Conservation (phyloP, 2,329 filamentous ascomycete species). For the Colletotrichum brevisporum region DNA sequence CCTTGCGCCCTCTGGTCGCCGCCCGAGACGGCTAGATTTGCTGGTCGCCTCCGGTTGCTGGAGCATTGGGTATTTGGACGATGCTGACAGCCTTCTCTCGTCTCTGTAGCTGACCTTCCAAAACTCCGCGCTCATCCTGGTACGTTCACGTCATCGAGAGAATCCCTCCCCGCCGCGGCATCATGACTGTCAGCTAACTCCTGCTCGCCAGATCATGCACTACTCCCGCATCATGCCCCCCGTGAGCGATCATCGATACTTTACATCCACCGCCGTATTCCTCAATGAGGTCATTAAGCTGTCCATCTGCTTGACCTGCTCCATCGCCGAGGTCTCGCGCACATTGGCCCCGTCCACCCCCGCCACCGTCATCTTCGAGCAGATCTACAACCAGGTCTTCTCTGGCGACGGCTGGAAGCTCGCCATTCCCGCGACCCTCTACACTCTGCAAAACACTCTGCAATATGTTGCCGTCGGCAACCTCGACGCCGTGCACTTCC, state of each 20-base stretch:
- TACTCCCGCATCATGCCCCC: slow-evolving; percentile 96
- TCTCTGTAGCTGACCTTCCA: slow-evolving; percentile 78
- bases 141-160: slow-evolving; percentile 50
- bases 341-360: slow-evolving; percentile 84
- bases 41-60: no score
- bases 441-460: slow-evolving; percentile 92
- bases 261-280: slow-evolving; percentile 93
- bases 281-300: slow-evolving; percentile 95
- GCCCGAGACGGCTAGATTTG: neutral
- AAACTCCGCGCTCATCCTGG: slow-evolving; percentile 81
- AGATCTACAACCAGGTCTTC: slow-evolving; percentile 86
- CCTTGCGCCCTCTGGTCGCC: neutral
- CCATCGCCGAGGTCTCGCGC: slow-evolving; percentile 87
- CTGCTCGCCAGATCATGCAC: slow-evolving; percentile 80
- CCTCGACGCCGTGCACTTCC: slow-evolving; percentile 91
- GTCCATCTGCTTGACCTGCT: slow-evolving; percentile 86
- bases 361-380: slow-evolving; percentile 83
- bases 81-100: slow-evolving; percentile 41
- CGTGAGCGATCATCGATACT: slow-evolving; percentile 86
- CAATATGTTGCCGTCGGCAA: slow-evolving; percentile 95
- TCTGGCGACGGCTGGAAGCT: slow-evolving; percentile 95
- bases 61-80: slow-evolving; percentile 8
- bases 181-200: slow-evolving; percentile 9
- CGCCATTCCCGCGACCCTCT: slow-evolving; percentile 88
- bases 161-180: neutral